Base-by-base conservation (phyloP, 345 rosid species). In the Camelina sativa region DNA sequence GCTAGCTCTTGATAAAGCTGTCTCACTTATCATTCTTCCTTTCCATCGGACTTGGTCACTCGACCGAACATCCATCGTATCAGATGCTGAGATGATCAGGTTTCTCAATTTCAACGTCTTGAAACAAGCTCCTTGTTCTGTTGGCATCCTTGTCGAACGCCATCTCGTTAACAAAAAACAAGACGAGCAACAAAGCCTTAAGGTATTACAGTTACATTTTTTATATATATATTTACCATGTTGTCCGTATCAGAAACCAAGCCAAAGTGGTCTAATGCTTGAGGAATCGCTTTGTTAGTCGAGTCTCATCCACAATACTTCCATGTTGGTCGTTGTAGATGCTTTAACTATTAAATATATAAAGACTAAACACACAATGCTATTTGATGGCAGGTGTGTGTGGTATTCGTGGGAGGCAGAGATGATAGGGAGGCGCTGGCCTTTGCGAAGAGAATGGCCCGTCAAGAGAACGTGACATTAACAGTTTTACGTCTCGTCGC, bases 121-220 rank as follows among this genome's bases (percentile, higher is more conserved):
- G 5, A 84, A 87, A 37, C 78, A 58, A 62, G 87, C 96, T 10
- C 89, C 92, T 17, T 89, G 96, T 69, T 89, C 92, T 4, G 82
- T 88, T 0, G 96, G 87, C 1, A 82, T 86, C 50, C 79, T 83
- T 20, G 19, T 86, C 2, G 83, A 82, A 25, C 63, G 51, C 3
- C 62, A 60, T 22, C 10, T 60, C 44, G 46, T 73, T 62, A 65
- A 22, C 32, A 55, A 75, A n/a, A 17, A 62, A n/a, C 48, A 25
- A 74, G 77, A 72, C 4, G 0, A 47, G 35, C 73, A 69, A 6
- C 3, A 46, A 34, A 56, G 4, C 37, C 43, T 52, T 2, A 65
- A 77, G 77, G 80, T 76, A 73, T 52, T 25, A 15, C 35, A 5
- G 9, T 12, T 13, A 67, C 22, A 23, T 52, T 37, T 52, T 51